Evolutionary conservation across 148 eudicot genomes (phyloP), one percentile per base, ranked within the genome.

Genomic region (Rhododendron kiyosumense): DNA sequence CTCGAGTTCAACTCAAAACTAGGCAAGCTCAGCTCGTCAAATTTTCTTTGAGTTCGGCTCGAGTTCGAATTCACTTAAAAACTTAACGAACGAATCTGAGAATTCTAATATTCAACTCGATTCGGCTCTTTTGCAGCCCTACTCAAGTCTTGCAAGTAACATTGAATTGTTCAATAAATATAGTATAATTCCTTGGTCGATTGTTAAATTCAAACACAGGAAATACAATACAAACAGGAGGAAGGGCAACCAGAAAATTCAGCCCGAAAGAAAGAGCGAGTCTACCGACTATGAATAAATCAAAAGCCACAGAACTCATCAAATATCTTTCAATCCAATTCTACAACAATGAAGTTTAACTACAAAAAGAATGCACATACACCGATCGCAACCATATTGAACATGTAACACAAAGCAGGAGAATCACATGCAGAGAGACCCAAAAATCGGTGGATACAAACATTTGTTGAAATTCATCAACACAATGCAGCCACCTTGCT

Each of bases 401-500:
- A 78, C 13, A 24, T 51, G 48, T 22, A 46, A 17, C 24, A 75
- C 15, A 76, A 7, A 46, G 34, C 49, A 41, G 22, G 49, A 24
- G 7, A 20, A 26, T 36, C n/a, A 13, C 8, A 14, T 61, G 30
- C 30, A 8, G 45, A 63, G 84, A 26, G 24, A 82, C 43, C 79
- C 36, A 84, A 74, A 84, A 30, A 4, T 73, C 75, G 6, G 22
- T 20, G 38, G 17, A 30, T 71, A 74, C 26, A 84, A 74, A 32
- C 38, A 75, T 15, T 45, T 73, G 22, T 22, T 4, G 26, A 22
- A 51, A 52, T 11, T 84, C 63, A n/a, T 84, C 63, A 36, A 52
- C 41, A 20, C 12, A 24, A 9, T 13, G 38, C 13, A 20, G 93
- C 92, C 65, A 96, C 86, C 90, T 94, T 96, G 93, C 98, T 96